These are phyloP conservation scores for Aureobasidium sp. DNA, from an alignment of 2,329 filamentous ascomycete genomes.

Conservation along the genomic window DNA sequence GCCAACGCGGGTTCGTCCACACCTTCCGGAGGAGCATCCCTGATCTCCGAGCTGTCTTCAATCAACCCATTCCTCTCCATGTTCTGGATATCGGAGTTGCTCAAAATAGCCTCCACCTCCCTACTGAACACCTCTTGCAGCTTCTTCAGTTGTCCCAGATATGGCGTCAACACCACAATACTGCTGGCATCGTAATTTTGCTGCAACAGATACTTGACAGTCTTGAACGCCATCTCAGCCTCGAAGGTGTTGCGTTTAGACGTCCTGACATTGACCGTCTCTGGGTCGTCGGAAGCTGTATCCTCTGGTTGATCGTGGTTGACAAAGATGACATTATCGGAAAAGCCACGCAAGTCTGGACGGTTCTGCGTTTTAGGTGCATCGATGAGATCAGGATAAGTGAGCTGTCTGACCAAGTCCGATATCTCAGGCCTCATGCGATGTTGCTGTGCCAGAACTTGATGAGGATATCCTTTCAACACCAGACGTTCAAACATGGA, in stretches of 20 bases:
- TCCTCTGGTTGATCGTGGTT: conserved; percentile 45
- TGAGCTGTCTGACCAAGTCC: conserved; percentile 44
- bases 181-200: conserved; percentile 56
- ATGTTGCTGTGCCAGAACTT: conserved; percentile 92
- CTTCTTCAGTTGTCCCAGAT: conserved; percentile 47
- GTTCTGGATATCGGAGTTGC: conserved; percentile 51
- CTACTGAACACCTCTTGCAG: conserved; percentile 38
- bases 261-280: conserved; percentile 14
- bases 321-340: conserved; percentile 48
- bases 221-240: conserved; percentile 48
- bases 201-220: conserved; percentile 55
- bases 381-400: conserved; percentile 52
- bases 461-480: conserved; percentile 80
- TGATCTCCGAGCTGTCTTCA: conserved; percentile 12
- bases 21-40: background rate
- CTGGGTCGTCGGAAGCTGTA: conserved; percentile 10
- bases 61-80: conserved; percentile 30
- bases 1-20: too few relatives aligned
- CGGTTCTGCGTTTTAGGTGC: conserved; percentile 30
- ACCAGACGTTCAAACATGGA: conserved; percentile 97
- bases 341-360: conserved; percentile 44
- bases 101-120: conserved; percentile 52
- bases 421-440: conserved; percentile 71
- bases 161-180: conserved; percentile 62
- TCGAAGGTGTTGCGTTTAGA: conserved; percentile 48